Conservation (phyloP, 139 green algal genomes). For the Chlorella vulgaris region DNA sequence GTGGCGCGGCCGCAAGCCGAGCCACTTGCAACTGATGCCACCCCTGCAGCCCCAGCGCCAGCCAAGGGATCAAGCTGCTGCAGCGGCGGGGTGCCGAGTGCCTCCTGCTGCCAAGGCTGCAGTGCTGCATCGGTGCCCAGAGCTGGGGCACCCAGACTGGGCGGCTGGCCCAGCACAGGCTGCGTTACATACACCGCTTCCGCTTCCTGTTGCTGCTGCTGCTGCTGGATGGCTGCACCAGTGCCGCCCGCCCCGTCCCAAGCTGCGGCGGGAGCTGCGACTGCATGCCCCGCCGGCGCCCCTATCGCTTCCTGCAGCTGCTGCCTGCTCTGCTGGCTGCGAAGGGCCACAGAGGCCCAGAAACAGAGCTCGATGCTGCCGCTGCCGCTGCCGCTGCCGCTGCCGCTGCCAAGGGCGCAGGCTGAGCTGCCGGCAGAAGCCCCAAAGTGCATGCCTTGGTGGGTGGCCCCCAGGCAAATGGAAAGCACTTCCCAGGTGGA, state of each 20-base stretch:
- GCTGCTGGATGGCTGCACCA: neutral
- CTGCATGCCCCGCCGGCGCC: neutral
- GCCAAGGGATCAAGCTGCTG: neutral
- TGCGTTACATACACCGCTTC: too few relatives aligned
- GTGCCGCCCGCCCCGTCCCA: too few relatives aligned
- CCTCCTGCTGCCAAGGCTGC: neutral
- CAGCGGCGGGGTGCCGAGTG: neutral
- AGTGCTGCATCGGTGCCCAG: neutral
- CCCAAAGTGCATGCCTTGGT: conserved; percentile 33
- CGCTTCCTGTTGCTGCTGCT: too few relatives aligned
- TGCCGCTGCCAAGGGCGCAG: too few relatives aligned
- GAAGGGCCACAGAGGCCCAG: neutral
- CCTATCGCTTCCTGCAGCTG: neutral
- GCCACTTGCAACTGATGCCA: neutral
- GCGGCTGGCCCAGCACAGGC: neutral
- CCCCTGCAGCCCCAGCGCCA: neutral
- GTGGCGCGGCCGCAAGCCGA: neutral
- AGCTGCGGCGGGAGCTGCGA: neutral
- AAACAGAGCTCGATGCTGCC: neutral
- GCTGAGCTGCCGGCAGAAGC: neutral
- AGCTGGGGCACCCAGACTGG: neutral
- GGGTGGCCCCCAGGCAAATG: conserved; percentile 42
- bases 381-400: neutral
- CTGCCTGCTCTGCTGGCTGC: neutral
- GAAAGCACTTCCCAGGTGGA: conserved; percentile 15